phyloP scores from a whole-genome alignment of 768 basidiomycete genomes.

The Lactifluus volemus region DNA sequence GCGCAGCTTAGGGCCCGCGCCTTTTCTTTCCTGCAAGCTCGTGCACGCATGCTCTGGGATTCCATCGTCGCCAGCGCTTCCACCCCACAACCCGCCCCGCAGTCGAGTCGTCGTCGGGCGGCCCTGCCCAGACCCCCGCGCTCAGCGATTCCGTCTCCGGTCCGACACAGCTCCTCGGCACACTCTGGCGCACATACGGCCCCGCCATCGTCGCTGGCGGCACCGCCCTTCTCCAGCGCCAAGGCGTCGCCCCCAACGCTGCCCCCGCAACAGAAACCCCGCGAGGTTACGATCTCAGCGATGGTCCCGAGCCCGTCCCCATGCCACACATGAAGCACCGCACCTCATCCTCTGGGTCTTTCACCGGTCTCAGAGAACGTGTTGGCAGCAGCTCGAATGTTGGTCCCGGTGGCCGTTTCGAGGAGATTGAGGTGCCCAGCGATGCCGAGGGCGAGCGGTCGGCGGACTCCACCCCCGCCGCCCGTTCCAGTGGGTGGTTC shows the following conservation, averaged over 20 bases:
- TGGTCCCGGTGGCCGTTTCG: conserved; percentile 38
- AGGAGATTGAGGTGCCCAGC: conserved; percentile 64
- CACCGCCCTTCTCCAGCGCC: conserved; percentile 49
- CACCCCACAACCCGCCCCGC: conserved; percentile 29
- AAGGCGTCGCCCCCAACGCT: conserved; percentile 32
- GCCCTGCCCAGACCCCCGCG: conserved; percentile 34
- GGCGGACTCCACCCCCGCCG: neutral
- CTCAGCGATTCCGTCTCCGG: conserved; percentile 49
- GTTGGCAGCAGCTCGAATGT: conserved; percentile 1
- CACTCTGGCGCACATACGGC: conserved; percentile 73
- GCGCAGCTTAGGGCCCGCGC: conserved; percentile 50
- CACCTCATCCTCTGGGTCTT: conserved; percentile 29
- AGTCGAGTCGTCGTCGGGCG: conserved; percentile 19
- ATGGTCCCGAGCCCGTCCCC: conserved; percentile 5
- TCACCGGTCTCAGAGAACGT: conserved; percentile 14
- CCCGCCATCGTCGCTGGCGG: conserved; percentile 63
- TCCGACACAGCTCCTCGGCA: conserved; percentile 54
- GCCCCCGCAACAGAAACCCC: neutral
- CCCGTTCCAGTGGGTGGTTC: conserved; percentile 15
- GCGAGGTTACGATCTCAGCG: conserved; percentile 16
- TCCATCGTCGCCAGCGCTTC: conserved; percentile 43
- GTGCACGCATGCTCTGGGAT: conserved; percentile 57
- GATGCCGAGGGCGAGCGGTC: conserved; percentile 51
- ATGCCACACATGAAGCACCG: conserved; percentile 38
- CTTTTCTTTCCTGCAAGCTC: conserved; percentile 58